These are phyloP conservation scores for Blastocystis sp. DNA, from an alignment of 352 stramenopile species.

Conservation along the genomic window DNA sequence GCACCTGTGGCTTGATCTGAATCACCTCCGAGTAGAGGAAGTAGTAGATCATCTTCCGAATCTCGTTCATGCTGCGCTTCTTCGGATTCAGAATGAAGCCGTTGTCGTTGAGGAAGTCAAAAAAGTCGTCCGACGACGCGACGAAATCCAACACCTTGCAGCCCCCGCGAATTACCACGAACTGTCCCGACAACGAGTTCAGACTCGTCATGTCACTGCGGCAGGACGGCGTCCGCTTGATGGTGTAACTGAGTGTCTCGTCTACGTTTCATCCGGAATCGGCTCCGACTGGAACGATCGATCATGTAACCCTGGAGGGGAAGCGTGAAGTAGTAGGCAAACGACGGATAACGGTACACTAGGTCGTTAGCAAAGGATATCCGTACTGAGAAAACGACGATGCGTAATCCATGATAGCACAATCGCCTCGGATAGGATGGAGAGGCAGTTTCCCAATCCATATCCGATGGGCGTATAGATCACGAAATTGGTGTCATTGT, in stretches of 20 bases:
- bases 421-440: conserved; percentile 33
- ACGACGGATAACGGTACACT: conserved; percentile 22
- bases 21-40: conserved; percentile 39
- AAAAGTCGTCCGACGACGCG: neutral
- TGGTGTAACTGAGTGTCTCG: neutral
- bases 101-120: neutral
- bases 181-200: too few species aligned
- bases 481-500: neutral
- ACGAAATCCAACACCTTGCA: conserved; percentile 43
- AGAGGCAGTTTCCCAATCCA: conserved; percentile 13
- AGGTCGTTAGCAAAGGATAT: neutral
- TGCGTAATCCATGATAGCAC: conserved; percentile 33
- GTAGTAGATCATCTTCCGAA: conserved; percentile 35
- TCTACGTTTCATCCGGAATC: neutral
- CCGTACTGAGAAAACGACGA: conserved; percentile 14
- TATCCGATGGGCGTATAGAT: conserved; percentile 1
- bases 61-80: neutral
- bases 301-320: neutral
- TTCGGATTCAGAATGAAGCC: conserved; percentile 47
- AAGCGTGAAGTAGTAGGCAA: conserved; percentile 9
- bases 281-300: neutral
- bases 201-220: too few species aligned
- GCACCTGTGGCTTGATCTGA: neutral
- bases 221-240: neutral
- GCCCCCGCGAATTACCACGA: neutral